Evolutionary conservation across 257 asterid genomes (phyloP).

Genomic region (Fraxinus quadrangulata): DNA sequence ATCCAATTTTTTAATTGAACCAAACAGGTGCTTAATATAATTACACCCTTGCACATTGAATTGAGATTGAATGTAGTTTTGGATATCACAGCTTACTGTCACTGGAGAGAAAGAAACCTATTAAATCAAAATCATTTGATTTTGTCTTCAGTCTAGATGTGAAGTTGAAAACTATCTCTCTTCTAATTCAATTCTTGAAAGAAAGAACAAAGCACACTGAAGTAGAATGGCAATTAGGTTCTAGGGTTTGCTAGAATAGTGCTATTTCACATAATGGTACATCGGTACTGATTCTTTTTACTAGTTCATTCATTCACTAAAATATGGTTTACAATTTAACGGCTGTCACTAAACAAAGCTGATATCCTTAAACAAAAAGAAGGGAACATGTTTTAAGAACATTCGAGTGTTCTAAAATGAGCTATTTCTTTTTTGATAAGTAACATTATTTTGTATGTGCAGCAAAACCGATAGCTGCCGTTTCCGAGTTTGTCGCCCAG

Average conservation of each 20-base stretch:
- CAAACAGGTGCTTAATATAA: neutral
- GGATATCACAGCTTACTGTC: neutral
- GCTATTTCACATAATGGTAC: neutral
- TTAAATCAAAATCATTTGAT: neutral
- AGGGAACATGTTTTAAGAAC: neutral
- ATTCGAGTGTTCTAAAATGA: neutral
- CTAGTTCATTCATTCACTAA: neutral
- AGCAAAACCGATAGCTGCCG: conserved; percentile 75
- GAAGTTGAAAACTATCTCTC: neutral
- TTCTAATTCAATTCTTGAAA: neutral
- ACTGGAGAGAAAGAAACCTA: neutral
- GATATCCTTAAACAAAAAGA: neutral
- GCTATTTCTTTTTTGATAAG: conserved; percentile 1
- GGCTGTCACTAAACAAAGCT: neutral
- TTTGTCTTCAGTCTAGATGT: neutral
- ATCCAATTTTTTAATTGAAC: too few species aligned
- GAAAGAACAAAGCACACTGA: neutral
- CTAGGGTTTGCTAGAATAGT: neutral
- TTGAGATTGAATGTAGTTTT: neutral
- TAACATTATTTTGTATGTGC: conserved; percentile 31
- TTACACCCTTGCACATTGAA: neutral
- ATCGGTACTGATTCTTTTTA: neutral
- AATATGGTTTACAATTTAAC: neutral
- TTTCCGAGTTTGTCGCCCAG: conserved; percentile 81
- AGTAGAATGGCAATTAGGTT: neutral